Evolutionary conservation across 495 filamentous ascomycete genomes (phyloP), one percentile per base, ranked within the genome.

Genomic region (Penicillium ochrochloron): DNA sequence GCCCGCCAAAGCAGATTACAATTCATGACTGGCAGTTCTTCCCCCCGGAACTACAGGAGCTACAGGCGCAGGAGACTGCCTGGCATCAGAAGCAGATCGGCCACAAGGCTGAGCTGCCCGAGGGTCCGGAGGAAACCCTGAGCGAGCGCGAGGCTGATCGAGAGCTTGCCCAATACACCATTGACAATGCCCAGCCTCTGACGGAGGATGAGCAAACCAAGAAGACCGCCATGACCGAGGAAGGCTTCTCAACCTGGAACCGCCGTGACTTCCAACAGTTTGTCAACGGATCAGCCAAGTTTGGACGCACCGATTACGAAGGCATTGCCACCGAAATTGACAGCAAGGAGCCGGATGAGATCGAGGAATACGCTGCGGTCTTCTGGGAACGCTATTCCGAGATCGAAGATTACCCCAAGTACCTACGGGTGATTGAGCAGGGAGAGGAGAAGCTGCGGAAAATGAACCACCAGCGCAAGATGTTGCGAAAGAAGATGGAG

Each of bases 1-100:
- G 94, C 11, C 92, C 95, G 11, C 96, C 96, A 9, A 97, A 96
- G 77, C 96, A 99, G 70, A 83, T 96, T 27, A 78, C 88, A 3
- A 88, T 97, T 39, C 93, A 97, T 71, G 96, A 99, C 70, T 98
- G 96, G 77, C 96, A 99, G 66, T 99, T 99, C 82, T 99, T 96
- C 70, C 94, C 93, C 0, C 82, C 86, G 0, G 81, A 85, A 14
- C 85, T 99, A 17, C 86, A 86, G 37, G 92, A 97, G 66, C 84
- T 99, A 14, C 96, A 99, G 76, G 94, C 97, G 65, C 89, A 94
- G 66, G 96, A 99, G 78, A 97, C 94, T 0, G 96, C 96, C 0
- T 96, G 85, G 73, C 97, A 95, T 75, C 92, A 95, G 54, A 97
- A 97, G 77, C 92, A 97, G 73, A 96, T 97, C 60, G 89, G 89